Evolutionary conservation across 306 rosid species (phyloP).

Genomic region (Prosopis cineraria): DNA sequence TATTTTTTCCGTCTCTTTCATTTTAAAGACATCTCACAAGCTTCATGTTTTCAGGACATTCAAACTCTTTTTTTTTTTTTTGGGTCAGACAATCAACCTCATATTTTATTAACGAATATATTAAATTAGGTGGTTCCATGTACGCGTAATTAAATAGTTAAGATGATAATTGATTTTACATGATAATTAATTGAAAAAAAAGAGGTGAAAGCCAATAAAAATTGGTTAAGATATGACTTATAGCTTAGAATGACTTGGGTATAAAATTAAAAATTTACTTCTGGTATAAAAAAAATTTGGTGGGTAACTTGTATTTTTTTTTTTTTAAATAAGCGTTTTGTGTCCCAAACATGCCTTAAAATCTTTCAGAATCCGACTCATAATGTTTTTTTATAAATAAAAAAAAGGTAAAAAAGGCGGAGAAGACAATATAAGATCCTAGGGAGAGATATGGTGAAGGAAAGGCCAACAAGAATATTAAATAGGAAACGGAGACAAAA

Average conservation of each 20-base stretch:
- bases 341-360: too few relatives aligned
- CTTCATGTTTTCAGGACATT: not conserved
- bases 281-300: too few relatives aligned
- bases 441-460: constrained; percentile 40
- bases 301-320: too few relatives aligned
- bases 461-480: constrained; percentile 35
- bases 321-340: too few relatives aligned
- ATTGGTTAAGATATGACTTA: not conserved
- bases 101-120: not conserved
- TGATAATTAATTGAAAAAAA: too few relatives aligned
- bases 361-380: too few relatives aligned
- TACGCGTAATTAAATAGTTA: constrained; percentile 7
- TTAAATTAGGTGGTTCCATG: constrained; percentile 33
- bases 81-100: too few relatives aligned
- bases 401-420: not conserved
- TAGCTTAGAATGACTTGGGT: not conserved
- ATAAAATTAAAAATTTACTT: too few relatives aligned
- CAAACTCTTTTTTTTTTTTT: too few relatives aligned
- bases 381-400: not conserved
- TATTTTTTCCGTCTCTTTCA: too few relatives aligned
- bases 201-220: not conserved
- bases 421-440: not conserved
- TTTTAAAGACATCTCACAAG: not conserved
- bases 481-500: constrained; percentile 25
- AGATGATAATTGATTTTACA: too few relatives aligned